Conservation (phyloP, 2,329 filamentous ascomycete genomes). For the Dothideomycetidae sp. region DNA sequence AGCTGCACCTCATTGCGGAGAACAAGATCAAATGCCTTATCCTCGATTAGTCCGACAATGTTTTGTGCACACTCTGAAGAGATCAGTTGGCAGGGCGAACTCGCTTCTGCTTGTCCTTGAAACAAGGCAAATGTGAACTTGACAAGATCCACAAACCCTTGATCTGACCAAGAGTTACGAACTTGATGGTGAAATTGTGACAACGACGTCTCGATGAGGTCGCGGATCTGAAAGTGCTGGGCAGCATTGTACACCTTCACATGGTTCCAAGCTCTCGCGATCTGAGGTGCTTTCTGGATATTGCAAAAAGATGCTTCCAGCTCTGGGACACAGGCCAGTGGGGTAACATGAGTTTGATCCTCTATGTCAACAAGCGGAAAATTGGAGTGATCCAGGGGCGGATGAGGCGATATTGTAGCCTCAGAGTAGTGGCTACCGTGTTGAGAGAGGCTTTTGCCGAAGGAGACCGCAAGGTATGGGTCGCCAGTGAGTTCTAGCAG, state of each 20-base stretch:
- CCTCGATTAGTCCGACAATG: conserved; percentile 3
- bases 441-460: too few species aligned
- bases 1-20: conserved; percentile 2
- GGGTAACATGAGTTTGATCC: not conserved
- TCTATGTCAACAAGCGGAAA: not conserved
- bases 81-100: conserved; percentile 1
- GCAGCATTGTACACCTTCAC: conserved; percentile 7
- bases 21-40: conserved; percentile 4
- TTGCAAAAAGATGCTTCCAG: not conserved
- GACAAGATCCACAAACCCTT: conserved; percentile 8
- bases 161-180: not conserved
- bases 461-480: too few species aligned
- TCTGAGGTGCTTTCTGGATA: not conserved
- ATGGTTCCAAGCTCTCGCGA: conserved; percentile 3
- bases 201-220: not conserved
- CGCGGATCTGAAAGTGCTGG: not conserved
- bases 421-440: too few species aligned
- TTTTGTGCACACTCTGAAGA: conserved; percentile 6
- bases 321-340: not conserved
- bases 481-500: conserved; percentile 1
- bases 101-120: not conserved
- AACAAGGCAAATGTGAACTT: conserved; percentile 4
- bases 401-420: not conserved
- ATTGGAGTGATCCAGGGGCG: not conserved
- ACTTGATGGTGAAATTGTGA: conserved; percentile 1